Percentiles rank a stretch among this genome's conserved stretches.
phyloP scores from a whole-genome alignment of 1,284 basidiomycete genomes.

The Coniferiporia sulphurascens region DNA sequence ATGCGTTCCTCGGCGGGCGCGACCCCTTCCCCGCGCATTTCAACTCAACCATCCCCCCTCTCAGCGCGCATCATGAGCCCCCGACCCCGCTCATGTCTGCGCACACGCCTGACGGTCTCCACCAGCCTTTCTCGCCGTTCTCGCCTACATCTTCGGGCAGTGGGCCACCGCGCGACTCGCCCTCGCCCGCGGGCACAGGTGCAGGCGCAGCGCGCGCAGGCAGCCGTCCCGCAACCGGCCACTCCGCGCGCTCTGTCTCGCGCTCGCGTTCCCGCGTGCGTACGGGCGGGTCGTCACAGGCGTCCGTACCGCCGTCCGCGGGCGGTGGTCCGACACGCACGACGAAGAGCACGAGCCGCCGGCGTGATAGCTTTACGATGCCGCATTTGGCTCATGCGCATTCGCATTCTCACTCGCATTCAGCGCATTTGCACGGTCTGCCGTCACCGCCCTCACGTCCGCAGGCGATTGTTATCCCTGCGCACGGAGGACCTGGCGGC shows the following conservation, averaged over 20 bases:
- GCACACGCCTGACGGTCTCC: too few species aligned
- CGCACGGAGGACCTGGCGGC: constrained; percentile 9
- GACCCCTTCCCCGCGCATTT: constrained; percentile 18
- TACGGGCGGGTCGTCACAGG: constrained; percentile 7
- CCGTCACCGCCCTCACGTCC: constrained; percentile 12
- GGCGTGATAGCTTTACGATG: constrained; percentile 24
- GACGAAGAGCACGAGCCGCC: constrained; percentile 30
- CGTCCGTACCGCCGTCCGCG: constrained; percentile 14
- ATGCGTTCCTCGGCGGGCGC: constrained; percentile 2
- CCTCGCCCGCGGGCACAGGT: constrained; percentile 2
- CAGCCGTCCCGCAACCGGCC: constrained; percentile 22
- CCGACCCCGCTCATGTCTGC: too few species aligned
- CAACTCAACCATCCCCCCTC: constrained; percentile 18
- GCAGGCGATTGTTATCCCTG: constrained; percentile 22
- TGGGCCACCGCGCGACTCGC: constrained; percentile 8
- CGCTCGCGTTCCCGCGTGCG: constrained; percentile 42
- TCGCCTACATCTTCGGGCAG: constrained; percentile 10
- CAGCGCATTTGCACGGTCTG: constrained; percentile 3
- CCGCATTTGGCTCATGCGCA: constrained; percentile 14
- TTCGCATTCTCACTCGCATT: neutral
- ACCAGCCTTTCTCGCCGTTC: constrained; percentile 9
- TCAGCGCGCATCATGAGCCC: constrained; percentile 7
- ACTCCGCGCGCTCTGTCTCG: constrained; percentile 28
- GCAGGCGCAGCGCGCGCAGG: constrained; percentile 1
- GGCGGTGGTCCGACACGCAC: constrained; percentile 47